These are phyloP conservation scores for Salix brachista DNA, from an alignment of 345 rosid genomes.

Conservation along the genomic window DNA sequence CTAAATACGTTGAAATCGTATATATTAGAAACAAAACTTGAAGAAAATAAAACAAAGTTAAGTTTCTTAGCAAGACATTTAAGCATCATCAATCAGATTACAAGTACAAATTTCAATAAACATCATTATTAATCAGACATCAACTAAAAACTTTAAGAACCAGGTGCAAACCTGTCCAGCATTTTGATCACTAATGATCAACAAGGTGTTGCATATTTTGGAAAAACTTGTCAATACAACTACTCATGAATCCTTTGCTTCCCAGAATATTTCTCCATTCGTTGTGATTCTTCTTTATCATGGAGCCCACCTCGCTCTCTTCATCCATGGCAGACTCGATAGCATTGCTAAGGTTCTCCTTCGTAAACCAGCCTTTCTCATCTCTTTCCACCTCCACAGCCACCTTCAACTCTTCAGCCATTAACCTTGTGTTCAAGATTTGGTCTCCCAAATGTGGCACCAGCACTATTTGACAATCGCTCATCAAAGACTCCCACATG, in stretches of 20 bases:
- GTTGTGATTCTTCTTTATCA: slow-evolving; percentile 40
- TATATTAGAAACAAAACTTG: no score
- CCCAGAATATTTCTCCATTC: slow-evolving; percentile 35
- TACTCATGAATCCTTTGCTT: slow-evolving; percentile 28
- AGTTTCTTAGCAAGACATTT: no score
- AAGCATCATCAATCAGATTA: no score
- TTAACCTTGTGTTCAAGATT: slow-evolving; percentile 35
- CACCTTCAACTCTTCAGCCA: slow-evolving; percentile 38
- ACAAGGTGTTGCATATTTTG: slow-evolving; percentile 34
- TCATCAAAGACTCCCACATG: slow-evolving; percentile 44
- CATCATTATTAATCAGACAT: no score
- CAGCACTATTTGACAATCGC: slow-evolving; percentile 36
- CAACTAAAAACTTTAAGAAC: background rate
- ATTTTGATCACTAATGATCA: background rate
- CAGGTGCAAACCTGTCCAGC: no score
- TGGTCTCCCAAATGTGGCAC: slow-evolving; percentile 43
- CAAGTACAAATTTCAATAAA: no score
- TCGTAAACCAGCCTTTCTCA: slow-evolving; percentile 20
- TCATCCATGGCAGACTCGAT: slow-evolving; percentile 21
- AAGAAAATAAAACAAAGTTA: no score
- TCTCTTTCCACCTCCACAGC: slow-evolving; percentile 39
- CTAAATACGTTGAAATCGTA: no score
- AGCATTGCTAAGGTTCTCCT: slow-evolving; percentile 16
- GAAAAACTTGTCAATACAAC: slow-evolving; percentile 41
- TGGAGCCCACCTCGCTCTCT: slow-evolving; percentile 36